Percentiles rank a stretch among this genome's conserved stretches.
Evolutionary conservation across 257 asterid genomes (phyloP).

Genomic region (Nicotiana obtusifolia): DNA sequence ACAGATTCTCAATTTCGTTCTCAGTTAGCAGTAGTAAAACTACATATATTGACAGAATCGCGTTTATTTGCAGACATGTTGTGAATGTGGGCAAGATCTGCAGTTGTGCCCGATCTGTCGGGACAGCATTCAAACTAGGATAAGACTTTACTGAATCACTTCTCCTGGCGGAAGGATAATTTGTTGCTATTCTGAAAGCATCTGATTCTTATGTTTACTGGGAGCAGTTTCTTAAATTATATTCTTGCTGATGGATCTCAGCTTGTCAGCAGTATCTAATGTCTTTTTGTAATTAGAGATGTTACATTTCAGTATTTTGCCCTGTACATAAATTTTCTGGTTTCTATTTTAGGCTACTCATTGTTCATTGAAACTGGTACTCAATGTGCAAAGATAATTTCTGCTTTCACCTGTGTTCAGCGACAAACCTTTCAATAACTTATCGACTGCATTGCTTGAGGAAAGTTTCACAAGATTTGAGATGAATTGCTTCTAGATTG

Average conservation of each 20-base stretch:
- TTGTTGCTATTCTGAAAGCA: neutral
- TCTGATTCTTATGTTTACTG: neutral
- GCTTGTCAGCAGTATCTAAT: neutral
- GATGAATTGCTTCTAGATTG: neutral
- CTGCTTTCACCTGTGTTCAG: neutral
- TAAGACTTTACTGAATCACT: slow-evolving; percentile 60
- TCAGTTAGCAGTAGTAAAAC: neutral
- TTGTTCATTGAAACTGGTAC: neutral
- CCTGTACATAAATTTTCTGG: slow-evolving; percentile 9
- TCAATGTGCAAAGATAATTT: neutral
- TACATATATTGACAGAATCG: neutral
- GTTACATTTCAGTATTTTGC: neutral
- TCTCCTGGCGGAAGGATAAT: neutral
- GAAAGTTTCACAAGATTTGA: neutral
- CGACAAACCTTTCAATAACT: neutral
- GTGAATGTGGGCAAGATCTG: slow-evolving; percentile 70
- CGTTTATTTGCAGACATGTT: slow-evolving; percentile 62
- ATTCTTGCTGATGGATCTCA: neutral
- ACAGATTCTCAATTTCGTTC: slow-evolving; percentile 1
- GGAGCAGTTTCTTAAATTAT: neutral
- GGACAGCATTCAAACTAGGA: slow-evolving; percentile 53
- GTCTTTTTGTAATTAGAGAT: neutral
- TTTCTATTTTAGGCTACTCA: neutral
- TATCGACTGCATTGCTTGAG: neutral
- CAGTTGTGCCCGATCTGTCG: slow-evolving; percentile 74